Evolutionary conservation across 257 asterid species (phyloP).

Genomic region (Scutellaria baicalensis): DNA sequence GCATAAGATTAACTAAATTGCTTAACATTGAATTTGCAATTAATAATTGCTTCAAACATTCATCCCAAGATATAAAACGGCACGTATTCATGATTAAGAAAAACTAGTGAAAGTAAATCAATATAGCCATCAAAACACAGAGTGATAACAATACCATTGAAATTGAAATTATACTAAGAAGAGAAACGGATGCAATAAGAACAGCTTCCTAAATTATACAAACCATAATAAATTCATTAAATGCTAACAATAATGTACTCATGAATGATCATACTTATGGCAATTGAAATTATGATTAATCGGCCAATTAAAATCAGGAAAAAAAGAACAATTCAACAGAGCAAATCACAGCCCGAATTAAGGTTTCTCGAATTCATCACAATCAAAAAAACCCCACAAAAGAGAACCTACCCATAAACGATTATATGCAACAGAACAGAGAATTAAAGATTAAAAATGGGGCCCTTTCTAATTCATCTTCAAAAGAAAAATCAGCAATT

Average conservation of each 20-base stretch:
- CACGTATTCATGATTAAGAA: conserved; percentile 1
- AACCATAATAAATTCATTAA: conserved; percentile 7
- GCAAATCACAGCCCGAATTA: not conserved
- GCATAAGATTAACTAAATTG: conserved; percentile 4
- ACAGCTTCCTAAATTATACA: not conserved
- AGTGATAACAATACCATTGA: too few species aligned
- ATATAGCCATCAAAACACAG: not conserved
- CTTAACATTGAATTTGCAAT: not conserved
- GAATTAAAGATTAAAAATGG: too few species aligned
- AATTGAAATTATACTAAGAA: not conserved
- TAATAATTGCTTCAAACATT: conserved; percentile 14
- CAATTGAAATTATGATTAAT: not conserved
- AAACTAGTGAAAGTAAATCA: not conserved
- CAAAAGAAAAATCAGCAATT: not conserved
- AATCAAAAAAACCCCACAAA: not conserved
- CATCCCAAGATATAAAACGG: conserved; percentile 11
- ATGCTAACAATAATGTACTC: not conserved
- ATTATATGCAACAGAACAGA: not conserved
- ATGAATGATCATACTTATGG: not conserved
- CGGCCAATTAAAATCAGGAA: not conserved
- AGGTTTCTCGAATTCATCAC: not conserved
- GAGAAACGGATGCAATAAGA: not conserved
- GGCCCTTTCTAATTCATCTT: not conserved
- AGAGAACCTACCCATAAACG: too few species aligned
- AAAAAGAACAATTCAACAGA: not conserved